A percentile compares a stretch with the other conserved stretches of the same genome.
Evolutionary conservation across 352 stramenopile species (phyloP).

Genomic region (Pythium utonaiense): DNA sequence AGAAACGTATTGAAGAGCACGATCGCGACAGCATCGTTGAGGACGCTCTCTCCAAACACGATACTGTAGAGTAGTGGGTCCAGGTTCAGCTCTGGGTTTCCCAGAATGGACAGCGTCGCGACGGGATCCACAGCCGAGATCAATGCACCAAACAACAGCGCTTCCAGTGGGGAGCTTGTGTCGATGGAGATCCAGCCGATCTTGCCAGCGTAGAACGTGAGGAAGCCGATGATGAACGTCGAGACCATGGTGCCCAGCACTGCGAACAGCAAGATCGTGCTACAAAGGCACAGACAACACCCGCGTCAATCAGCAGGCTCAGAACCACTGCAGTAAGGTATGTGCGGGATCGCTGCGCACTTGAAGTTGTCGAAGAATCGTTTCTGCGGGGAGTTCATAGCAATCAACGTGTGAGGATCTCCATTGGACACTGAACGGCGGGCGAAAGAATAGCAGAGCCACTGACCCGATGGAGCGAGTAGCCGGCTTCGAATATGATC

Average conservation of each 20-base stretch:
- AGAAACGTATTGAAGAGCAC: conserved; percentile 97
- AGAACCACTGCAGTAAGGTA: too few species aligned
- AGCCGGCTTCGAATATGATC: conserved; percentile 98
- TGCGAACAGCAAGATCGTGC: conserved; percentile 93
- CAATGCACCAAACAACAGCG: conserved; percentile 93
- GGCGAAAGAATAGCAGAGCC: too few species aligned
- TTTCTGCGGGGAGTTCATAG: conserved; percentile 43
- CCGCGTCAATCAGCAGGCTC: not conserved
- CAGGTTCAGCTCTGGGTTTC: conserved; percentile 89
- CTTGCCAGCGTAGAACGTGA: conserved; percentile 88
- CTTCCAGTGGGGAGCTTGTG: conserved; percentile 91
- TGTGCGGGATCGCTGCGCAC: conserved; percentile 16
- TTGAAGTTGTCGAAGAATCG: conserved; percentile 97
- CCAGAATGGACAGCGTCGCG: conserved; percentile 95
- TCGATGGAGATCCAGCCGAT: conserved; percentile 85
- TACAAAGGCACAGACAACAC: conserved; percentile 14
- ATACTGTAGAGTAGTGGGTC: conserved; percentile 88
- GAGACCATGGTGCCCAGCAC: conserved; percentile 95
- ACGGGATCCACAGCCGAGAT: conserved; percentile 97
- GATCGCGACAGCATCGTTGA: conserved; percentile 98
- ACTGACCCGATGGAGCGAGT: conserved; percentile 82
- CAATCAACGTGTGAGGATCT: too few species aligned
- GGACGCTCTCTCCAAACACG: conserved; percentile 96
- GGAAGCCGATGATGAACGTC: conserved; percentile 94
- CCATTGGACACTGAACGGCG: too few species aligned